A percentile compares a stretch with the other conserved stretches of the same genome.
Conservation (phyloP, 2,329 filamentous ascomycete genomes). For the Ophiostoma montium region DNA sequence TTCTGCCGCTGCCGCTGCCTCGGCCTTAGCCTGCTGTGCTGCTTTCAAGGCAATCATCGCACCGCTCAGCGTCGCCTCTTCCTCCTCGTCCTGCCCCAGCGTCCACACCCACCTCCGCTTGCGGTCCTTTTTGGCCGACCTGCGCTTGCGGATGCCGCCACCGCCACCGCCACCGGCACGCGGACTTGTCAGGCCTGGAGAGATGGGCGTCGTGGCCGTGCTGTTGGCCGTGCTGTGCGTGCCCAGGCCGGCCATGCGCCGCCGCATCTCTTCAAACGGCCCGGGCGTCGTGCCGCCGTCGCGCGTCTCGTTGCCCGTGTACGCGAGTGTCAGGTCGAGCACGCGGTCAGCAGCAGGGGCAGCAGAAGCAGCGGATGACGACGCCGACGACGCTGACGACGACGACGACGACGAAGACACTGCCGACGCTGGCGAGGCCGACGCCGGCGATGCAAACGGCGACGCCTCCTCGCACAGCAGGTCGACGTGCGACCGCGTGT, state of each 20-base stretch:
- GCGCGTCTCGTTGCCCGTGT: conserved; percentile 38
- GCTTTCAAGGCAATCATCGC: conserved; percentile 15
- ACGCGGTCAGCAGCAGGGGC: conserved; percentile 25
- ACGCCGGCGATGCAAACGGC: no score
- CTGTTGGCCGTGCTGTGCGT: conserved; percentile 26
- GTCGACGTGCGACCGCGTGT: conserved; percentile 49
- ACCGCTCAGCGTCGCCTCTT: conserved; percentile 26
- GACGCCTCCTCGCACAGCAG: conserved; percentile 44
- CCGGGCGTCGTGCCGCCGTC: conserved; percentile 50
- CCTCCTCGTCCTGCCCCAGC: conserved; percentile 38
- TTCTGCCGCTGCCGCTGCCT: background rate
- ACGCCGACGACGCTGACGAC: conserved; percentile 16
- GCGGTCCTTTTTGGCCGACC: conserved; percentile 43
- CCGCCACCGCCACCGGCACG: conserved; percentile 22
- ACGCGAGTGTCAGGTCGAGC: conserved; percentile 36
- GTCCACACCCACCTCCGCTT: conserved; percentile 54
- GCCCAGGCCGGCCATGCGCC: conserved; percentile 37
- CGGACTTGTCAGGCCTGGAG: conserved; percentile 19
- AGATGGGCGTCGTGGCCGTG: conserved; percentile 8
- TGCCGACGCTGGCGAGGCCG: conserved; percentile 21
- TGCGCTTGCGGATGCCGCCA: conserved; percentile 36
- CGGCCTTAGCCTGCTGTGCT: conserved; percentile 12
- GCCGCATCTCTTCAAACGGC: conserved; percentile 48
- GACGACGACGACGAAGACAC: conserved; percentile 19
- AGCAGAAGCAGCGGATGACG: background rate